Evolutionary conservation across 2,329 filamentous ascomycete genomes (phyloP).

Genomic region (Aspergillus transmontanensis): DNA sequence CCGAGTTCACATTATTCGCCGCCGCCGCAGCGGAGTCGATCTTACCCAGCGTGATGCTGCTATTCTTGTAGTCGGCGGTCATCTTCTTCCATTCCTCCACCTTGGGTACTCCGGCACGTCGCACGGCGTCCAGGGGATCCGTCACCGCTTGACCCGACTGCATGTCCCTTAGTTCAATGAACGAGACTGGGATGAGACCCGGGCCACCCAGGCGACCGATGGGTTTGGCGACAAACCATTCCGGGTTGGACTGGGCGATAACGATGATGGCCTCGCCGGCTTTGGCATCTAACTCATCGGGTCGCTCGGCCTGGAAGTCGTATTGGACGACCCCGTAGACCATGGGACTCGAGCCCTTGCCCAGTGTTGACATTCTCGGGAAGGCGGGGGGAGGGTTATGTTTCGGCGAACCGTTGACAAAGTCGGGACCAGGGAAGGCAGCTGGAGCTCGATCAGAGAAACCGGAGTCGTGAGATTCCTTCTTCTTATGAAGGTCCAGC

Average conservation of each 20-base stretch:
- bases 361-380: constrained; percentile 49
- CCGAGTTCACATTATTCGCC: constrained; percentile 48
- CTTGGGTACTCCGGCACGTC: constrained; percentile 83
- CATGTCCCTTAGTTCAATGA: constrained; percentile 96
- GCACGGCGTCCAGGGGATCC: constrained; percentile 83
- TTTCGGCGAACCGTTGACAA: constrained; percentile 21
- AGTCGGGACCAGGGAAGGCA: constrained; percentile 31
- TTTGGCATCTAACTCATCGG: constrained; percentile 95
- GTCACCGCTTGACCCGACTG: constrained; percentile 77
- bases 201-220: constrained; percentile 95
- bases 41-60: constrained; percentile 93
- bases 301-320: constrained; percentile 90
- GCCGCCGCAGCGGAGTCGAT: constrained; percentile 59
- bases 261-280: constrained; percentile 96
- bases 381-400: constrained; percentile 29
- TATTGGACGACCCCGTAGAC: constrained; percentile 97
- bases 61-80: constrained; percentile 98
- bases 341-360: constrained; percentile 71
- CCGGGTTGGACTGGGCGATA: constrained; percentile 95
- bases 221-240: constrained; percentile 99
- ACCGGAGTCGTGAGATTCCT: constrained; percentile 84
- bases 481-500: constrained; percentile 51
- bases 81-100: constrained; percentile 99
- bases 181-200: constrained; percentile 92
- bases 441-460: constrained; percentile 66